Conservation (phyloP, 768 basidiomycete genomes). For the Phylloporus sp. region DNA sequence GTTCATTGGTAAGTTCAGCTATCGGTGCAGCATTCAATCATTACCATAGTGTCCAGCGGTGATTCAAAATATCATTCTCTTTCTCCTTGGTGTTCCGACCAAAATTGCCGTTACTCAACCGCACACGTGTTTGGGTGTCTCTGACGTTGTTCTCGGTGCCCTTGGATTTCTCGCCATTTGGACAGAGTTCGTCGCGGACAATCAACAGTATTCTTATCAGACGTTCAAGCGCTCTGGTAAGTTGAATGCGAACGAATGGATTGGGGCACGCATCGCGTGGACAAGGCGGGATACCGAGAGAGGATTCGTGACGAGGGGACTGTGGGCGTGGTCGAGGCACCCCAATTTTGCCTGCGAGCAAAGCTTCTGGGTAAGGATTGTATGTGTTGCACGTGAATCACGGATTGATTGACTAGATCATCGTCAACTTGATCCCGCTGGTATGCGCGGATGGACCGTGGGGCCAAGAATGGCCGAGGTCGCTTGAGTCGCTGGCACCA, state of each 20-base stretch:
- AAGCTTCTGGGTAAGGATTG: slow-evolving; percentile 76
- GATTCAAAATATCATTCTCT: slow-evolving; percentile 77
- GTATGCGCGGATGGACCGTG: slow-evolving; percentile 36
- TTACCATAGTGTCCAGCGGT: slow-evolving; percentile 38
- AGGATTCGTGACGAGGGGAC: slow-evolving; percentile 79
- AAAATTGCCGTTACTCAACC: slow-evolving; percentile 52
- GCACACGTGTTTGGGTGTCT: slow-evolving; percentile 44
- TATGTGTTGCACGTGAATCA: background rate
- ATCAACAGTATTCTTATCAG: slow-evolving; percentile 86
- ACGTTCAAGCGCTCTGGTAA: slow-evolving; percentile 58
- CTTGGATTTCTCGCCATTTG: slow-evolving; percentile 56
- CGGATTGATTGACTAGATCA: slow-evolving; percentile 41
- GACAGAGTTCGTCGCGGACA: slow-evolving; percentile 82
- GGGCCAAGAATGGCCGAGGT: slow-evolving; percentile 22
- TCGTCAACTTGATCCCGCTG: slow-evolving; percentile 65
- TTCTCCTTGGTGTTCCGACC: slow-evolving; percentile 61
- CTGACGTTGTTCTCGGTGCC: slow-evolving; percentile 59
- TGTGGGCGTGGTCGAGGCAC: slow-evolving; percentile 86
- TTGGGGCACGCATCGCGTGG: slow-evolving; percentile 61
- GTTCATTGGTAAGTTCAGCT: slow-evolving; percentile 57
- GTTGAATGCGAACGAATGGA: slow-evolving; percentile 48
- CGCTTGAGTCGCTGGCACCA: slow-evolving; percentile 28
- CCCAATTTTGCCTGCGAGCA: slow-evolving; percentile 94
- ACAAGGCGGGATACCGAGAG: slow-evolving; percentile 62
- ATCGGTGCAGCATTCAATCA: background rate